Conservation (phyloP, 2,329 filamentous ascomycete genomes). For the Xylariaceae sp. region DNA sequence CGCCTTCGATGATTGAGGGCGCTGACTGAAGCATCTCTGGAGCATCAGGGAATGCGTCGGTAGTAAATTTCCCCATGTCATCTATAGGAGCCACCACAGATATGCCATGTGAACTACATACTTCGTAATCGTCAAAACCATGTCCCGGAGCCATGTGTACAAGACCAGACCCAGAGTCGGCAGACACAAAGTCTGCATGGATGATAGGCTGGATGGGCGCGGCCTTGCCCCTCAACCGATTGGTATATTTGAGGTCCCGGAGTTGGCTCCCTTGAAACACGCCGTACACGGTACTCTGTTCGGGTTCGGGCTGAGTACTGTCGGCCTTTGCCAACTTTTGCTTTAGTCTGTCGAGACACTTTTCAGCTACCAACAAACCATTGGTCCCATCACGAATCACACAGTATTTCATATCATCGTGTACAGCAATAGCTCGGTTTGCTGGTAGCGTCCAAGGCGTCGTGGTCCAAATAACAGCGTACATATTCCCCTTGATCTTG, state of each 20-base stretch:
- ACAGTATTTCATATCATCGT: constrained; percentile 68
- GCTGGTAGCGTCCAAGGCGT: constrained; percentile 97
- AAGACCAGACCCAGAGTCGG: constrained; percentile 87
- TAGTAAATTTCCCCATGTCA: constrained; percentile 74
- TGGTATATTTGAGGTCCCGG: constrained; percentile 61
- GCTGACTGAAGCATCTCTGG: constrained; percentile 62
- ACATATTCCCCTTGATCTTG: constrained; percentile 50
- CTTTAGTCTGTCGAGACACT: constrained; percentile 59
- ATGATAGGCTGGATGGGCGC: constrained; percentile 65
- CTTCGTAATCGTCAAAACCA: constrained; percentile 92
- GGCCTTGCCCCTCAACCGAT: constrained; percentile 60
- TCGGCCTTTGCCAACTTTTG: constrained; percentile 41
- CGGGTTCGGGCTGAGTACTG: constrained; percentile 4
- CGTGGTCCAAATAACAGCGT: constrained; percentile 95
- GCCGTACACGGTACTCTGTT: constrained; percentile 42
- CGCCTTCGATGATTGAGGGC: constrained; percentile 66
- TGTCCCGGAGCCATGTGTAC: constrained; percentile 94
- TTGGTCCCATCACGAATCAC: constrained; percentile 56
- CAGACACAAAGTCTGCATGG: constrained; percentile 82
- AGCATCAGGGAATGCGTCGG: constrained; percentile 68
- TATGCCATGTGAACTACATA: constrained; percentile 67
- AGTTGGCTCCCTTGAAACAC: constrained; percentile 63
- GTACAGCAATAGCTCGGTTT: constrained; percentile 83
- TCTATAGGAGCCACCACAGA: constrained; percentile 78
- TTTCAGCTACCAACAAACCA: constrained; percentile 67